Percentiles rank a stretch among this genome's conserved stretches.
Conservation (phyloP, 345 rosid species). For the Limnanthes douglasii region DNA sequence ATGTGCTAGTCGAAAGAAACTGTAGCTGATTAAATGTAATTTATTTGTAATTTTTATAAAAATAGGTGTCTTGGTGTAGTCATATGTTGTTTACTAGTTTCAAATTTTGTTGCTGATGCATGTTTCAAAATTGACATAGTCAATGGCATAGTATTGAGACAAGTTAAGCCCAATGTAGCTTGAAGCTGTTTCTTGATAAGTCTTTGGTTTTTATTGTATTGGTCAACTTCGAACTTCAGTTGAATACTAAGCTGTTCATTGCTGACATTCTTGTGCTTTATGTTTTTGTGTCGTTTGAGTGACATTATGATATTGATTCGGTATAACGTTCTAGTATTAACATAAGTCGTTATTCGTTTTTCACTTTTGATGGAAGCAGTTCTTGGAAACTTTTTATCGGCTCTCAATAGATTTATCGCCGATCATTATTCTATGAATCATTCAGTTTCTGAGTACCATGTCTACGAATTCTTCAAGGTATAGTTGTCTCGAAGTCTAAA, state of each 20-base stretch:
- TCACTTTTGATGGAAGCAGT: conserved; percentile 27
- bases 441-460: conserved; percentile 85
- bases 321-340: no score
- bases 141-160: no score
- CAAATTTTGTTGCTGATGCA: not conserved
- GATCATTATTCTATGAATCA: conserved; percentile 63
- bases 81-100: not conserved
- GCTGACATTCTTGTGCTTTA: no score
- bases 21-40: not conserved
- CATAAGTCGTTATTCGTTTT: not conserved
- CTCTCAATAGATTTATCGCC: conserved; percentile 80
- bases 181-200: no score
- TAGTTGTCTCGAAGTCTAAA: no score
- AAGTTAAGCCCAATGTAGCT: no score
- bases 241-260: no score
- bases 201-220: no score
- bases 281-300: no score
- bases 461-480: conserved; percentile 96
- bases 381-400: conserved; percentile 89
- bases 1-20: not conserved
- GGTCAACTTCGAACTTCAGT: no score
- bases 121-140: not conserved
- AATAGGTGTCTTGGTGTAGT: not conserved
- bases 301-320: no score
- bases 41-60: no score